Evolutionary conservation across 805 yeast genomes (phyloP).

Genomic region (Monosporozyma servazzii): DNA sequence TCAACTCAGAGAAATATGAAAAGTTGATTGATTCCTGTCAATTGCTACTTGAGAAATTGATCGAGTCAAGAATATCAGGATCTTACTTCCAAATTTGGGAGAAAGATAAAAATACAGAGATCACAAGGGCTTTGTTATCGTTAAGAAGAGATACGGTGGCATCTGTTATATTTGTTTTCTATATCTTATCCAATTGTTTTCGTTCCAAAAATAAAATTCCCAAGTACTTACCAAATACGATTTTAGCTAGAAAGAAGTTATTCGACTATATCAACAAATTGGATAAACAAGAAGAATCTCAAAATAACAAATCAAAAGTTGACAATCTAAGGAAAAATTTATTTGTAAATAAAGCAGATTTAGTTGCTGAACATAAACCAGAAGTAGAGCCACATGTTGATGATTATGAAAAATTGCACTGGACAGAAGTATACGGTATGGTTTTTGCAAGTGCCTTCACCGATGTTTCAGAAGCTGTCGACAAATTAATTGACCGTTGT

Average conservation of each 20-base stretch:
- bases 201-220: conserved; percentile 33
- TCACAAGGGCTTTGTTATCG: conserved; percentile 33
- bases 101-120: conserved; percentile 31
- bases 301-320: background rate
- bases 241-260: conserved; percentile 35
- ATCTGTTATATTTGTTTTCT: conserved; percentile 37
- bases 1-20: conserved; percentile 29
- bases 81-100: conserved; percentile 39
- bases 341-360: conserved; percentile 3
- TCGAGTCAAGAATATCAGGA: conserved; percentile 44
- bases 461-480: conserved; percentile 36
- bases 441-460: conserved; percentile 43
- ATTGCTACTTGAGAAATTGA: conserved; percentile 33
- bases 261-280: conserved; percentile 33
- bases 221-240: conserved; percentile 37
- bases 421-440: conserved; percentile 42
- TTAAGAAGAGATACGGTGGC: conserved; percentile 41
- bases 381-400: background rate
- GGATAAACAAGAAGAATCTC: conserved; percentile 13
- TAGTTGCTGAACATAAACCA: background rate
- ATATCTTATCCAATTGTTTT: conserved; percentile 36
- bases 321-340: conserved; percentile 8
- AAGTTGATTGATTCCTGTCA: conserved; percentile 33
- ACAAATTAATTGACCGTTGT: conserved; percentile 30
- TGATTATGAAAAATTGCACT: conserved; percentile 27